Evolutionary conservation across 768 basidiomycete species (phyloP).

Genomic region (Calocera viscosa): DNA sequence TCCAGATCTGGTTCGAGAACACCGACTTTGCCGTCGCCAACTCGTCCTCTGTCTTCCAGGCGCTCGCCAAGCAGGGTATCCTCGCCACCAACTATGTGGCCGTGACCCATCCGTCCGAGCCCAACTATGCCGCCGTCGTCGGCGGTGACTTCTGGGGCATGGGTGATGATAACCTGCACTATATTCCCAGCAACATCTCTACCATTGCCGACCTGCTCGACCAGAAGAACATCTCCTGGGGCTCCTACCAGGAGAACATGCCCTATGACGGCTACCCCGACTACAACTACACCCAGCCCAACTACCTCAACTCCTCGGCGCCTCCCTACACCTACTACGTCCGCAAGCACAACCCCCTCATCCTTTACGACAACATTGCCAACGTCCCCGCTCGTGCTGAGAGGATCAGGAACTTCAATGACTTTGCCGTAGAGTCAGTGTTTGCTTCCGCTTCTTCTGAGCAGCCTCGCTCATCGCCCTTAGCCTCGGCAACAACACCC

Average conservation of each 20-base stretch:
- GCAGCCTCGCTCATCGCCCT: neutral
- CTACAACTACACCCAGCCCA: slow-evolving; percentile 27
- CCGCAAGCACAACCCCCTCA: slow-evolving; percentile 45
- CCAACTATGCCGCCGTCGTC: slow-evolving; percentile 42
- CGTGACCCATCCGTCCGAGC: slow-evolving; percentile 46
- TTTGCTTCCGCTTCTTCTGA: neutral
- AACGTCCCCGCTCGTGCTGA: slow-evolving; percentile 31
- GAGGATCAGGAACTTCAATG: slow-evolving; percentile 47
- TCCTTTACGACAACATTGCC: slow-evolving; percentile 42
- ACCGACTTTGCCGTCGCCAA: slow-evolving; percentile 36
- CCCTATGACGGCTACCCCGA: slow-evolving; percentile 36
- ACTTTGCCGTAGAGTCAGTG: slow-evolving; percentile 40
- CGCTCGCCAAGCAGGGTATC: slow-evolving; percentile 41
- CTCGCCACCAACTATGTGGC: slow-evolving; percentile 27
- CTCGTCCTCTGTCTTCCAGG: slow-evolving; percentile 23
- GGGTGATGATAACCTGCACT: slow-evolving; percentile 31
- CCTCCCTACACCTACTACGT: slow-evolving; percentile 39
- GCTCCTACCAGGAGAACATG: slow-evolving; percentile 48
- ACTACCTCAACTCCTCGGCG: slow-evolving; percentile 30
- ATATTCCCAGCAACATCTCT: slow-evolving; percentile 30
- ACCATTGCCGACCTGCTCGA: slow-evolving; percentile 51
- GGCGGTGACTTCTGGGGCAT: slow-evolving; percentile 47
- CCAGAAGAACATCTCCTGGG: slow-evolving; percentile 45
- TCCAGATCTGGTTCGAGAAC: slow-evolving; percentile 40
- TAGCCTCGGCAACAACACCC: slow-evolving; percentile 31